Conservation (phyloP, 2,329 filamentous ascomycete genomes). For the Pestalotiopsis fici region DNA sequence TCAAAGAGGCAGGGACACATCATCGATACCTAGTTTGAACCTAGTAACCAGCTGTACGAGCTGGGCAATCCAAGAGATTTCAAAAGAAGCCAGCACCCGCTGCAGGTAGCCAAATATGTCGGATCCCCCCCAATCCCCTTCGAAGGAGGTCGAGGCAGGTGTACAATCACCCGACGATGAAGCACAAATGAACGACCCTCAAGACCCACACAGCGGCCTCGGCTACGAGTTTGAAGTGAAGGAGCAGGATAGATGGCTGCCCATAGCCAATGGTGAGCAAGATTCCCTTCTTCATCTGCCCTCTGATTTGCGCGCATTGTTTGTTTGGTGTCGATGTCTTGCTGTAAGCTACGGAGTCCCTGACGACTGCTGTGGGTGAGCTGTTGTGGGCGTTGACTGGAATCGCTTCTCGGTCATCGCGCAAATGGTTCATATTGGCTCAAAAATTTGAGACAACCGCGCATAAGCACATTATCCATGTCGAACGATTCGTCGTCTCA, state of each 20-base stretch:
- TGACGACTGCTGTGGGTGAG: conserved; percentile 19
- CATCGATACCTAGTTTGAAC: conserved; percentile 41
- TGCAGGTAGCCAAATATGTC: conserved; percentile 88
- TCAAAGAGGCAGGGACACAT: conserved; percentile 57
- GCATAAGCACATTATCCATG: conserved; percentile 47
- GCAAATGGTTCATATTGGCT: conserved; percentile 40
- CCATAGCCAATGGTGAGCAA: conserved; percentile 99
- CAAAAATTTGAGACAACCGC: conserved; percentile 40
- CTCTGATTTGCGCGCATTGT: conserved; percentile 55
- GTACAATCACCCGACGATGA: conserved; percentile 93
- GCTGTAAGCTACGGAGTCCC: conserved; percentile 30
- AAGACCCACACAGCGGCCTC: conserved; percentile 76
- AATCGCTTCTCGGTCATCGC: conserved; percentile 42
- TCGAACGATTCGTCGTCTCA: conserved; percentile 58
- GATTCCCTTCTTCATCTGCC: conserved; percentile 28
- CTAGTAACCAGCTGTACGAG: conserved; percentile 54
- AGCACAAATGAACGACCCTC: conserved; percentile 87
- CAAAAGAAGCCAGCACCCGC: conserved; percentile 64
- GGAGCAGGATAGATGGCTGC: conserved; percentile 98
- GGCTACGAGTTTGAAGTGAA: conserved; percentile 97
- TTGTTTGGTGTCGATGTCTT: conserved; percentile 32
- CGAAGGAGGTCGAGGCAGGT: conserved; percentile 92
- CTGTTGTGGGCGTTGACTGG: conserved; percentile 35
- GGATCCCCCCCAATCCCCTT: conserved; percentile 80
- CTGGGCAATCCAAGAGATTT: conserved; percentile 55